These are phyloP conservation scores for Edaphochlamys debaryana DNA, from an alignment of 139 green algal genomes.

Conservation along the genomic window DNA sequence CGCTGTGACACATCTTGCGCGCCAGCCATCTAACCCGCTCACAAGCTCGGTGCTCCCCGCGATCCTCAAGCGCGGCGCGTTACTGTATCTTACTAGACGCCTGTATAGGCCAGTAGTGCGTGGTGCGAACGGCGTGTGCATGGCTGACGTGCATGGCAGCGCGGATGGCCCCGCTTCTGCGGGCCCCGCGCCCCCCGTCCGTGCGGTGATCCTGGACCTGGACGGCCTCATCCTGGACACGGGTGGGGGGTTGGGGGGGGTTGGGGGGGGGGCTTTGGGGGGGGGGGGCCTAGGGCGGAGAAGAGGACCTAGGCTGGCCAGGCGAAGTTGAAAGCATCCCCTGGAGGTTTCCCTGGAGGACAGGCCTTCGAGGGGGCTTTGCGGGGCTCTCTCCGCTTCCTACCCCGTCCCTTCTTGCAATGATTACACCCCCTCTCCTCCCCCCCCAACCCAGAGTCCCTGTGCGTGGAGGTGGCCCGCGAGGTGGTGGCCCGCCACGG, in stretches of 20 bases:
- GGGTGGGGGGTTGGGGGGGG: conserved; percentile 38
- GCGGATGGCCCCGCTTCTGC: too few relatives aligned
- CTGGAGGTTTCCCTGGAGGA: not conserved
- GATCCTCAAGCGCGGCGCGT: too few relatives aligned
- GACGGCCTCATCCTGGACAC: conserved; percentile 87
- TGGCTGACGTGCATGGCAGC: too few relatives aligned
- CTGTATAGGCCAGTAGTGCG: too few relatives aligned
- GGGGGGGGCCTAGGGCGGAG: not conserved
- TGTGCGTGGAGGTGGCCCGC: conserved; percentile 69
- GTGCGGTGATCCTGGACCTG: conserved; percentile 83
- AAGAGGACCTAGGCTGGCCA: not conserved
- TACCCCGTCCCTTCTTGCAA: not conserved
- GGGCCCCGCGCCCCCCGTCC: conserved; percentile 72
- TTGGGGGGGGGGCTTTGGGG: too few relatives aligned
- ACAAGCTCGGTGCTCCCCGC: too few relatives aligned
- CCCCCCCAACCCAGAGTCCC: conserved; percentile 57
- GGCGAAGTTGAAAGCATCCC: too few relatives aligned
- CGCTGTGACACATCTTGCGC: too few relatives aligned
- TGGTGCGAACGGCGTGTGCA: too few relatives aligned
- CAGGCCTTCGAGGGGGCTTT: not conserved
- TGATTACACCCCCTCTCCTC: conserved; percentile 18
- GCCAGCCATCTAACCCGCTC: too few relatives aligned
- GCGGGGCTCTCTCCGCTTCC: too few relatives aligned
- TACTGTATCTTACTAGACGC: too few relatives aligned
- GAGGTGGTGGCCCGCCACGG: conserved; percentile 66